Evolutionary conservation across 139 green algal species (phyloP).

Genomic region (Tetradesmus lagerheimii): DNA sequence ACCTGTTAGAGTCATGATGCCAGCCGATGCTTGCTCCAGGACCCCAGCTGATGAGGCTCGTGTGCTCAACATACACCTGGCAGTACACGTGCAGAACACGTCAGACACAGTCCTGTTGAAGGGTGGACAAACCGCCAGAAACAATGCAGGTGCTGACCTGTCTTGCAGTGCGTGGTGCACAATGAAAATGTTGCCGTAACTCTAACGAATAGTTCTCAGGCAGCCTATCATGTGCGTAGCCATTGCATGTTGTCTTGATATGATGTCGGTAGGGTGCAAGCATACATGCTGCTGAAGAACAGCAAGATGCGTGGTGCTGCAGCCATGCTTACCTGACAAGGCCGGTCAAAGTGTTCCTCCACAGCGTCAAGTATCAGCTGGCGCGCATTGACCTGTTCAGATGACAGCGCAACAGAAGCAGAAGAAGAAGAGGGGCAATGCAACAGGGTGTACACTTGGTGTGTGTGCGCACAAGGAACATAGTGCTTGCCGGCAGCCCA

Average conservation of each 20-base stretch:
- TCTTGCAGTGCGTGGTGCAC: no score
- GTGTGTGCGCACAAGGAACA: background rate
- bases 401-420: background rate
- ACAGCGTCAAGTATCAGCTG: conserved; percentile 39
- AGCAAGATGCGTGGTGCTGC: no score
- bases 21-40: conserved; percentile 40
- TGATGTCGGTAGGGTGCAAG: background rate
- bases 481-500: background rate
- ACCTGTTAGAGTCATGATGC: conserved; percentile 52
- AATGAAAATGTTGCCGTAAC: no score
- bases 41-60: conserved; percentile 51
- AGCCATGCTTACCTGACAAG: conserved; percentile 22
- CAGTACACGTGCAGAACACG: background rate
- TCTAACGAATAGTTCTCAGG: no score
- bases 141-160: no score
- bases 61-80: conserved; percentile 25
- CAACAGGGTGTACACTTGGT: no score
- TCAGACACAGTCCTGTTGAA: background rate
- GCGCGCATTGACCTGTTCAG: conserved; percentile 22
- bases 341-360: conserved; percentile 45
- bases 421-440: no score
- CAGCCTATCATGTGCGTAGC: no score
- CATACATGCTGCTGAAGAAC: no score
- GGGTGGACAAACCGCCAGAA: no score
- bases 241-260: background rate